Evolutionary conservation across 164 flowering plant genomes (phyloP).

Genomic region (Sedum album): DNA sequence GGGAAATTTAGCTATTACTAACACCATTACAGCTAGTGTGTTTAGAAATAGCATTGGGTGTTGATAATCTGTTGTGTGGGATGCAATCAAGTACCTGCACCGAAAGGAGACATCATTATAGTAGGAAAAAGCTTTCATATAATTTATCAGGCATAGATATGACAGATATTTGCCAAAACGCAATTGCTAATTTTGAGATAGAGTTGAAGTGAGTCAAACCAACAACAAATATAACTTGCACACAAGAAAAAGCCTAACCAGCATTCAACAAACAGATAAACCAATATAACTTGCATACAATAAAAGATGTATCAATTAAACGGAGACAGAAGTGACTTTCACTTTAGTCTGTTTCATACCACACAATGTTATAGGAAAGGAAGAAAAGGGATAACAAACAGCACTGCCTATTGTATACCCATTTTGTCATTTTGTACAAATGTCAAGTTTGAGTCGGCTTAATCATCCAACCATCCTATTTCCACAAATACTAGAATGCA

Average conservation of each 20-base stretch:
- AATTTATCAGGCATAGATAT: not conserved
- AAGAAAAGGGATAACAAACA: not conserved
- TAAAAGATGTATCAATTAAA: too few species aligned
- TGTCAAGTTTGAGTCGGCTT: not conserved
- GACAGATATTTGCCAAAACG: not conserved
- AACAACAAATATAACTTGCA: too few species aligned
- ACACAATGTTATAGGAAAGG: not conserved
- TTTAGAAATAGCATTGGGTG: constrained; percentile 70
- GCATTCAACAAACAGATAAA: not conserved
- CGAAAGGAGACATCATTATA: constrained; percentile 73
- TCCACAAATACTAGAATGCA: not conserved
- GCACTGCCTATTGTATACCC: too few species aligned
- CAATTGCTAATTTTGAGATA: too few species aligned
- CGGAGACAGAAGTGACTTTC: not conserved
- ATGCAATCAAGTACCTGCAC: too few species aligned
- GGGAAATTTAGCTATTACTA: constrained; percentile 76
- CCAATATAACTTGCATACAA: too few species aligned
- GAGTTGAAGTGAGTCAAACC: too few species aligned
- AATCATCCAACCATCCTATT: not conserved
- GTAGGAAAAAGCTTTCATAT: constrained; percentile 16
- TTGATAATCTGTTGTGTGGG: too few species aligned
- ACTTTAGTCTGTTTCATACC: not conserved
- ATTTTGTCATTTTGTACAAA: not conserved
- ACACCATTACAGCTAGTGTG: constrained; percentile 55
- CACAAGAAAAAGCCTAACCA: too few species aligned